Percentiles rank a stretch among this genome's conserved stretches.
Evolutionary conservation across 1,284 basidiomycete genomes (phyloP).

Genomic region (Puccinia polysora): DNA sequence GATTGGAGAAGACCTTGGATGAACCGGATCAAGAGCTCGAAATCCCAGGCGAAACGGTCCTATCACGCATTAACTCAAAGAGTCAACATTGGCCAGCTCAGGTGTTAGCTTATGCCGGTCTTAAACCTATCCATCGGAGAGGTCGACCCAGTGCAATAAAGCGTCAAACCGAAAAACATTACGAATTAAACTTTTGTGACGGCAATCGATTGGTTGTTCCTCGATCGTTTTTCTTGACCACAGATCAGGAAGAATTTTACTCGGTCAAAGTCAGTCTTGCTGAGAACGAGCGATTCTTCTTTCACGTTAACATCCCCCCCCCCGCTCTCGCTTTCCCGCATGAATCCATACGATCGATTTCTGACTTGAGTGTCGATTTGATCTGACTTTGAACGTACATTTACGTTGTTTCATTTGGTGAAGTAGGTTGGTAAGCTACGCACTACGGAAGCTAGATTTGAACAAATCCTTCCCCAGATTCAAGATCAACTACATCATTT

Average conservation of each 20-base stretch:
- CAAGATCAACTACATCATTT: conserved; percentile 17
- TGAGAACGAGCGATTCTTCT: no score
- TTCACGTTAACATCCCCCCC: no score
- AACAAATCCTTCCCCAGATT: conserved; percentile 12
- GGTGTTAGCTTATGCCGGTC: conserved; percentile 13
- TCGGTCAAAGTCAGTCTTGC: conserved; percentile 21
- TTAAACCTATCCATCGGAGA: conserved; percentile 3
- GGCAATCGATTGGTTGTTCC: neutral
- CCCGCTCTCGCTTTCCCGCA: neutral
- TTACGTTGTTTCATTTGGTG: neutral
- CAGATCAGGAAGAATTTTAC: conserved; percentile 41
- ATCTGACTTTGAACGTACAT: neutral
- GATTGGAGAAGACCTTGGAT: conserved; percentile 5
- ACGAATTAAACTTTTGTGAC: conserved; percentile 36
- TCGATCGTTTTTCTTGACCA: conserved; percentile 32
- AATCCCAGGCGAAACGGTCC: conserved; percentile 9
- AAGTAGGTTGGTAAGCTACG: conserved; percentile 15
- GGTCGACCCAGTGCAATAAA: neutral
- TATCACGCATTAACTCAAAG: conserved; percentile 5
- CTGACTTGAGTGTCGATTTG: neutral
- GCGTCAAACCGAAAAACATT: conserved; percentile 12
- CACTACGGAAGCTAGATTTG: conserved; percentile 20
- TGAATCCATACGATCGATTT: neutral
- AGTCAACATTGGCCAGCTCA: conserved; percentile 34
- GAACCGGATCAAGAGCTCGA: conserved; percentile 21